phyloP scores from a whole-genome alignment of 208 protist species.

The Phytomonas serpens region DNA sequence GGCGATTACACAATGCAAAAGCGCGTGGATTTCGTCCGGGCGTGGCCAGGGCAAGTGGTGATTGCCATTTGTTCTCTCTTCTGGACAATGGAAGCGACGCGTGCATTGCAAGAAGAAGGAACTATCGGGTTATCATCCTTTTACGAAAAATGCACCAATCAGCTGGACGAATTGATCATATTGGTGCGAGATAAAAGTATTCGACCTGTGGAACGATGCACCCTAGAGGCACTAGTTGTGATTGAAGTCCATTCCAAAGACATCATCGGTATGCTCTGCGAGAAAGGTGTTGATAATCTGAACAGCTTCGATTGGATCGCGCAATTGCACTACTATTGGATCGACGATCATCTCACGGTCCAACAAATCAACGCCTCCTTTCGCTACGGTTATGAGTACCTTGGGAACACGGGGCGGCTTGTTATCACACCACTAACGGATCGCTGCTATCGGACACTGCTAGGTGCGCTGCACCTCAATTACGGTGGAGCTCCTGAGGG shows the following conservation, averaged over 20 bases:
- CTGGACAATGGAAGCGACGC: slow-evolving; percentile 92
- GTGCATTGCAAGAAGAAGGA: slow-evolving; percentile 81
- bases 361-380: slow-evolving; percentile 91
- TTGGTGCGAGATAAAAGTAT: slow-evolving; percentile 88
- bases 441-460: slow-evolving; percentile 94
- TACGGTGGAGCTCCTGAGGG: slow-evolving; percentile 96
- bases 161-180: slow-evolving; percentile 90
- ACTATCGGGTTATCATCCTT: slow-evolving; percentile 82
- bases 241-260: slow-evolving; percentile 94
- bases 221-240: slow-evolving; percentile 91
- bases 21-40: slow-evolving; percentile 86
- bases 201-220: slow-evolving; percentile 77
- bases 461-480: slow-evolving; percentile 95
- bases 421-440: slow-evolving; percentile 96
- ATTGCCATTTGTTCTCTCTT: slow-evolving; percentile 87
- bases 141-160: slow-evolving; percentile 77
- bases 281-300: slow-evolving; percentile 86
- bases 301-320: slow-evolving; percentile 94
- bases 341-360: slow-evolving; percentile 77
- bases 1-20: slow-evolving; percentile 69
- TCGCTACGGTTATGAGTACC: slow-evolving; percentile 96
- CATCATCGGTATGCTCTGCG: slow-evolving; percentile 88
- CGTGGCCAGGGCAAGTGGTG: slow-evolving; percentile 92
- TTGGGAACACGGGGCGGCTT: slow-evolving; percentile 93
- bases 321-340: slow-evolving; percentile 97